Conservation (phyloP, 371 early-diverging fungal species). For the Dinochytrium kinnereticum region DNA sequence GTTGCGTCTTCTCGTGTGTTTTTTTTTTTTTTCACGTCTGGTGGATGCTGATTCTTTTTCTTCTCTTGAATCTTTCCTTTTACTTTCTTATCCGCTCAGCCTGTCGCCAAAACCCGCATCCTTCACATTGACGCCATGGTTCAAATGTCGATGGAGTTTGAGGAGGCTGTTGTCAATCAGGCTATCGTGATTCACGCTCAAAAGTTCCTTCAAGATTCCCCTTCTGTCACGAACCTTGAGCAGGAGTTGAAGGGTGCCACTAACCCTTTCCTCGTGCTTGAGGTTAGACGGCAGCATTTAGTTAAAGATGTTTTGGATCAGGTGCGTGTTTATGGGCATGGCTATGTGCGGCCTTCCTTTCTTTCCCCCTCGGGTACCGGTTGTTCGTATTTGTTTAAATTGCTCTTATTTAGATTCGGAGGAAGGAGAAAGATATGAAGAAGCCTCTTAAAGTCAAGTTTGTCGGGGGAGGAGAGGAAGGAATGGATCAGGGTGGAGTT, state of each 20-base stretch:
- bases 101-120: conserved; percentile 75
- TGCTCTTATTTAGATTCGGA: conserved; percentile 29
- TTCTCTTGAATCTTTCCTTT: not conserved
- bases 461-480: conserved; percentile 82
- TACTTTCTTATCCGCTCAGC: conserved; percentile 23
- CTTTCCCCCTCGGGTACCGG: too few relatives aligned
- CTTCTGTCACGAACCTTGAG: conserved; percentile 57
- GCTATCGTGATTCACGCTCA: conserved; percentile 76
- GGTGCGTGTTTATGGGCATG: too few relatives aligned
- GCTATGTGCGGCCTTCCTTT: too few relatives aligned
- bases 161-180: conserved; percentile 75
- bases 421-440: conserved; percentile 58
- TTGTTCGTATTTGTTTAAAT: not conserved
- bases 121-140: conserved; percentile 81
- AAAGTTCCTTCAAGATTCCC: conserved; percentile 63
- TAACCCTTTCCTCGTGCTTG: conserved; percentile 80
- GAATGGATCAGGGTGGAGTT: conserved; percentile 88
- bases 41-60: not conserved
- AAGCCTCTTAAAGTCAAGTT: conserved; percentile 72
- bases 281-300: conserved; percentile 71
- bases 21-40: conserved; percentile 6
- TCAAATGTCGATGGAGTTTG: conserved; percentile 81
- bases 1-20: not conserved
- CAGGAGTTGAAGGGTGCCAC: conserved; percentile 86
- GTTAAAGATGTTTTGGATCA: conserved; percentile 74